Conservation (phyloP, 2,329 filamentous ascomycete species). For the Fusarium sp. region DNA sequence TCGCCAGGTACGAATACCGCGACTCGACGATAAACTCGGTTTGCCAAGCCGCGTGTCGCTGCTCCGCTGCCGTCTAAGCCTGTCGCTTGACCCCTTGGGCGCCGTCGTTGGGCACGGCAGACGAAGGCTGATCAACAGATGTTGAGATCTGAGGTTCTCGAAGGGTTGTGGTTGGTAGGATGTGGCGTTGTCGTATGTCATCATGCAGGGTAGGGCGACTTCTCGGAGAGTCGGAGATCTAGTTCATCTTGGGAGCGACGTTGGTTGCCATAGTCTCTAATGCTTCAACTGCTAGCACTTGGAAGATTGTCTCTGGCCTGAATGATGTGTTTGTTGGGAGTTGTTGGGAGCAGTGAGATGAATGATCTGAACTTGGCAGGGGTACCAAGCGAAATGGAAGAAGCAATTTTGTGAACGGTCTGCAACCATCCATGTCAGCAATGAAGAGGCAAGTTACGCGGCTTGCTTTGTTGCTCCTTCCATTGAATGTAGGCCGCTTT, state of each 20-base stretch:
- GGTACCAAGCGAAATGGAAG: neutral
- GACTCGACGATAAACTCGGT: neutral
- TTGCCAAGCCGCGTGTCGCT: constrained; percentile 5
- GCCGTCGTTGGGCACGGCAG: constrained; percentile 1
- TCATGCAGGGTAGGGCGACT: constrained; percentile 20
- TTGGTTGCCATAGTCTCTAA: neutral
- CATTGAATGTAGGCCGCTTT: neutral
- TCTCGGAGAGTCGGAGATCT: constrained; percentile 23
- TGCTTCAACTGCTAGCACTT: neutral
- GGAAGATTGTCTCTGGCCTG: neutral
- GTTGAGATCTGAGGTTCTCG: constrained; percentile 2
- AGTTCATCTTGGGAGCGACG: neutral
- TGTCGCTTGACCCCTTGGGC: neutral
- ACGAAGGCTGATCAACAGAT: neutral
- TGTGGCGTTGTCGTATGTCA: neutral
- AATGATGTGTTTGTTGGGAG: neutral
- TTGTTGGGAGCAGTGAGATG: neutral
- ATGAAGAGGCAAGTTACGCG: neutral
- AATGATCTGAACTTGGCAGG: neutral
- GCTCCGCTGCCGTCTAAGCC: neutral
- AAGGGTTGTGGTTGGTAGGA: neutral
- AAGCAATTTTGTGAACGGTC: neutral
- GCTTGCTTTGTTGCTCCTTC: neutral
- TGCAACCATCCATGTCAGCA: neutral
- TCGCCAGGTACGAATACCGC: constrained; percentile 4